phyloP scores from a whole-genome alignment of 1,284 basidiomycete species.

The Boletellus sp. region DNA sequence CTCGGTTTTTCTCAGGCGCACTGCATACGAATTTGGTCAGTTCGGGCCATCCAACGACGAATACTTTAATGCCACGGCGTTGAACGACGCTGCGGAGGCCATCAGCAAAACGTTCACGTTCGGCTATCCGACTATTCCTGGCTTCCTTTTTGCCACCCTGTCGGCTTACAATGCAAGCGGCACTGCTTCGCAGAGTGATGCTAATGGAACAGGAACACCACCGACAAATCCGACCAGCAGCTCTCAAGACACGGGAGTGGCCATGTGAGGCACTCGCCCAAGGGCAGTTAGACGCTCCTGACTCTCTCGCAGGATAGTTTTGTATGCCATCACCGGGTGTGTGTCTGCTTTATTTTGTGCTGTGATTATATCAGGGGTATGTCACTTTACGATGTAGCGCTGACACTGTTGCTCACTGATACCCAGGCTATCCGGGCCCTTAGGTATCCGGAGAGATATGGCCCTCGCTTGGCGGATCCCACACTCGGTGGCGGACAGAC shows the following conservation, averaged over 20 bases:
- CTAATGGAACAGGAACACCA: slow-evolving; percentile 12
- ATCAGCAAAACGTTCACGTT: slow-evolving; percentile 50
- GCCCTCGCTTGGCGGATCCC: slow-evolving; percentile 56
- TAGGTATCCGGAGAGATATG: slow-evolving; percentile 88
- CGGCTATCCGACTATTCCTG: slow-evolving; percentile 43
- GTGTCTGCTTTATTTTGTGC: slow-evolving; percentile 79
- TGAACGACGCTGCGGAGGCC: slow-evolving; percentile 50
- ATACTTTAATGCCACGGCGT: slow-evolving; percentile 54
- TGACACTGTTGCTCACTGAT: slow-evolving; percentile 4
- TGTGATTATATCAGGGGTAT: slow-evolving; percentile 77
- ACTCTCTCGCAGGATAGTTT: slow-evolving; percentile 60
- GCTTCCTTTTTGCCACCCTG: slow-evolving; percentile 67
- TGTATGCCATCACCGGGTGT: slow-evolving; percentile 84
- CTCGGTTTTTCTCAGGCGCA: slow-evolving; percentile 53
- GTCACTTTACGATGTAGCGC: slow-evolving; percentile 24
- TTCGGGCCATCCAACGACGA: slow-evolving; percentile 47
- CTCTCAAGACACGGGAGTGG: slow-evolving; percentile 58
- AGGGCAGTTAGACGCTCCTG: neutral
- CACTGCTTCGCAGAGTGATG: slow-evolving; percentile 10
- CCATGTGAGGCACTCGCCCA: slow-evolving; percentile 49
- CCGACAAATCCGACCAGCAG: slow-evolving; percentile 12
- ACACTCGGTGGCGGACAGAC: slow-evolving; percentile 55
- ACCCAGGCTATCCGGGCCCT: slow-evolving; percentile 74
- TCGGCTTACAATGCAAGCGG: slow-evolving; percentile 63
- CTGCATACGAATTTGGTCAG: slow-evolving; percentile 63